Evolutionary conservation across 192 early-diverging fungal species (phyloP), one percentile per base, ranked within the genome.

Genomic region (Entomortierella parvispora): DNA sequence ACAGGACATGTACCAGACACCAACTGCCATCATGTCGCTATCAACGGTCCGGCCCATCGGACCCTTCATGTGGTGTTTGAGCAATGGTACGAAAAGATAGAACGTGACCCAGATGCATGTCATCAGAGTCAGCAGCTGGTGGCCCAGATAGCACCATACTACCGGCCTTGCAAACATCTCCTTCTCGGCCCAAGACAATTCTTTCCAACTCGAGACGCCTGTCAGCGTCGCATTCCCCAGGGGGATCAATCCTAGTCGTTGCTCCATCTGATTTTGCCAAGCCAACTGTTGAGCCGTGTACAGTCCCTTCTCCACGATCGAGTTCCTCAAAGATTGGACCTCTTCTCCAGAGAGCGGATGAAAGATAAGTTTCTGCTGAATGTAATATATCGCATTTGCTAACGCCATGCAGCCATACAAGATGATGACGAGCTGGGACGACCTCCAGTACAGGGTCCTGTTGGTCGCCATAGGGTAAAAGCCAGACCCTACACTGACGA

Each of bases 11-110:
- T 77, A 77, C 74, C 74, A 77, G 15, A 77, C 65, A 42, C 65
- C 74, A 9, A 77, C 31, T 1, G 74, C 74, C 60, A 77, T 56
- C 60, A 63, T 68, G 11, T 77, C 74, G 29, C 65, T 68, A 17
- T 77, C 60, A 8, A 77, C 55, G 10, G 65, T 46, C 18, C 65
- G 58, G 7, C 53, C 65, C 5, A 64, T 31, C 26, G 60, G 64
- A 9, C 59, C 65, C 1, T 65, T 40, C 17, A 59, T 58, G 23
- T 77, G 74, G 17, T 77, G 65, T 5, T 28, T 28, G 11, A 77
- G 14, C 17, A 77, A 40, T 1, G 65, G 74, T 9, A 68, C 48
- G 54, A 77, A 77, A 53, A 77, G 74, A 48, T 77, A 77, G 2
- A 77, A 14, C 3, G 25, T 48, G 22, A 28, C 44, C 72, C 65